Base-by-base conservation (phyloP, 805 yeast genomes). In the Ogataea saltuana region DNA sequence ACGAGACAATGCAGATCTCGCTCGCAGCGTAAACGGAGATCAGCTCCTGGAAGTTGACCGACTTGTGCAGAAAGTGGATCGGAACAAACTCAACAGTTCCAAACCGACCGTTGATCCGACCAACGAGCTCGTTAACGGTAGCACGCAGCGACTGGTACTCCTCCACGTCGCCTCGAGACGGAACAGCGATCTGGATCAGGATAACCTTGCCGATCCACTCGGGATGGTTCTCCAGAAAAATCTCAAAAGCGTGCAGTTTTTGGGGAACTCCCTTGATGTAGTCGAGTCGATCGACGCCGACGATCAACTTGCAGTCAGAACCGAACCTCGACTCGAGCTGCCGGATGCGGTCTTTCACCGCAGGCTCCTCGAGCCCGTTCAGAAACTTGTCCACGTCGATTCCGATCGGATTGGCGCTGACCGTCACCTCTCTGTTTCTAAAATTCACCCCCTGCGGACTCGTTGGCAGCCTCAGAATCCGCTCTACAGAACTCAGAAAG, bases 371-470 rank as follows among this genome's bases (percentile, higher is more conserved):
- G 53, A 93, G 65, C 0, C 96, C 98, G 17, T 81, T 85, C 12
- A 84, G 69, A 63, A 93, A 93, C 53, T 87, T 88, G 45, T 88
- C 96, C 17, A 89, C 96, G 60, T 93, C 99, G 47, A 93, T 93
- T 45, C 99, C 99, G 53, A 93, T 93, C n/a, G 99, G 99, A 76
- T 90, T 91, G 0, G 98, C 97, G 18, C 97, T 97, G 26, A 93
- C 88, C 21, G 80, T 79, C 34, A 93, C 91, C 47, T 80, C 78
- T 39, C 91, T 71, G 21, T 88, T 86, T 33, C 80, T 71, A 60
- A 75, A 88, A 49, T 84, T 83, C 15, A 93, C 86, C 15, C 97
- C 96, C 51, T 89, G 90, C 3, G 99, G 99, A 48, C 85, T 72
- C 0, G 97, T 89, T 39, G 82, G 83, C 6, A 89, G 80, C 48